phyloP scores from a whole-genome alignment of 164 flowering plant genomes.

The Annona cherimola region DNA sequence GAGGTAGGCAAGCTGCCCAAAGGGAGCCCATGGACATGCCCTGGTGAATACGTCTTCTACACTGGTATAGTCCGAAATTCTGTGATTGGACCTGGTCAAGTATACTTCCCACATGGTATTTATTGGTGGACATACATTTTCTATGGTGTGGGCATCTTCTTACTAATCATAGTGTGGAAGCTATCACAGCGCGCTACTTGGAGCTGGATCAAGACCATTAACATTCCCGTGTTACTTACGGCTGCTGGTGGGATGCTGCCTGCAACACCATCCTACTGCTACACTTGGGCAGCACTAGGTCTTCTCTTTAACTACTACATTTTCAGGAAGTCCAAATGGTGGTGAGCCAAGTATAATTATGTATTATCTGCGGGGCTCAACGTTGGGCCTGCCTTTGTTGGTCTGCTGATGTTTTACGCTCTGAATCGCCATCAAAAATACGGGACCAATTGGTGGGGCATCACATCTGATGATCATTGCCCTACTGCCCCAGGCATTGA shows the following conservation, averaged over 20 bases:
- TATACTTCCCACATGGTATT: conserved; percentile 8
- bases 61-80: conserved; percentile 9
- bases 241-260: conserved; percentile 25
- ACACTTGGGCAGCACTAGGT: conserved; percentile 19
- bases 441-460: conserved; percentile 68
- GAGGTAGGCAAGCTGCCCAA: conserved; percentile 13
- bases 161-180: not conserved
- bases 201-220: conserved; percentile 38
- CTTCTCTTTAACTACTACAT: conserved; percentile 21
- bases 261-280: conserved; percentile 20
- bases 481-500: conserved; percentile 51
- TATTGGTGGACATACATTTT: conserved; percentile 3
- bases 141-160: not conserved
- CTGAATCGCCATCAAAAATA: conserved; percentile 26
- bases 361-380: conserved; percentile 28
- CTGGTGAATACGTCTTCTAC: conserved; percentile 22
- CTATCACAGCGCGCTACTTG: not conserved
- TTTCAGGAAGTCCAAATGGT: conserved; percentile 17
- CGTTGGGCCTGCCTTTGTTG: conserved; percentile 27
- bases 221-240: not conserved
- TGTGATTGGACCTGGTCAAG: not conserved
- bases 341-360: conserved; percentile 33
- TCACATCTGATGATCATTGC: conserved; percentile 39
- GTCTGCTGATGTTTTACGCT: conserved; percentile 28
- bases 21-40: conserved; percentile 33